These are phyloP conservation scores for Termitomyces sp. DNA, from an alignment of 768 basidiomycete genomes.

Conservation along the genomic window DNA sequence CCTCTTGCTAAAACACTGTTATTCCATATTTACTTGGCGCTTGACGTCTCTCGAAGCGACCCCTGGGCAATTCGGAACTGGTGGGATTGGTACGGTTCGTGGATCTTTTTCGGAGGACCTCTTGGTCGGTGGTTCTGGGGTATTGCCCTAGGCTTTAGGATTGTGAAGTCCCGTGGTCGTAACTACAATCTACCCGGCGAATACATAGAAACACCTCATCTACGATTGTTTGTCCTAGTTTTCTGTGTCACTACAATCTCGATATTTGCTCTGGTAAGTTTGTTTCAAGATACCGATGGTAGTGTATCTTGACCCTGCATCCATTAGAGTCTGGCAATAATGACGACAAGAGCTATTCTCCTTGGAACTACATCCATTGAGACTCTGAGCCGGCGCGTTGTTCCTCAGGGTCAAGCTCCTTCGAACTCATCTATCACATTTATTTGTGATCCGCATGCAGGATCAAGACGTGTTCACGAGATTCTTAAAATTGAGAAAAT, in stretches of 20 bases:
- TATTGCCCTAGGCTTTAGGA: conserved; percentile 26
- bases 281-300: no score
- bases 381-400: background rate
- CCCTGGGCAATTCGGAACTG: conserved; percentile 25
- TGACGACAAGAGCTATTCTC: conserved; percentile 20
- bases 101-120: conserved; percentile 38
- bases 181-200: conserved; percentile 16
- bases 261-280: conserved; percentile 29
- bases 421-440: conserved; percentile 7
- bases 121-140: conserved; percentile 36
- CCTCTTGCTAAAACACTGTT: conserved; percentile 23
- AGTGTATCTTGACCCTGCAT: background rate
- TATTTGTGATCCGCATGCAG: conserved; percentile 20
- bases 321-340: conserved; percentile 23
- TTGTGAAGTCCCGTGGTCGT: conserved; percentile 16
- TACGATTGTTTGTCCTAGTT: conserved; percentile 23
- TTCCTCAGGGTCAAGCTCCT: conserved; percentile 4
- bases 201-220: conserved; percentile 30
- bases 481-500: conserved; percentile 23
- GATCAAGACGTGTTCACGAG: conserved; percentile 9
- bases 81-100: conserved; percentile 40
- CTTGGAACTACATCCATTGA: conserved; percentile 33
- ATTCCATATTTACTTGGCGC: conserved; percentile 22
- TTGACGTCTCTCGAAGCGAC: conserved; percentile 22
- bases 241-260: conserved; percentile 24